Evolutionary conservation across 257 asterid species (phyloP).

Genomic region (Solanum corneliomulleri): DNA sequence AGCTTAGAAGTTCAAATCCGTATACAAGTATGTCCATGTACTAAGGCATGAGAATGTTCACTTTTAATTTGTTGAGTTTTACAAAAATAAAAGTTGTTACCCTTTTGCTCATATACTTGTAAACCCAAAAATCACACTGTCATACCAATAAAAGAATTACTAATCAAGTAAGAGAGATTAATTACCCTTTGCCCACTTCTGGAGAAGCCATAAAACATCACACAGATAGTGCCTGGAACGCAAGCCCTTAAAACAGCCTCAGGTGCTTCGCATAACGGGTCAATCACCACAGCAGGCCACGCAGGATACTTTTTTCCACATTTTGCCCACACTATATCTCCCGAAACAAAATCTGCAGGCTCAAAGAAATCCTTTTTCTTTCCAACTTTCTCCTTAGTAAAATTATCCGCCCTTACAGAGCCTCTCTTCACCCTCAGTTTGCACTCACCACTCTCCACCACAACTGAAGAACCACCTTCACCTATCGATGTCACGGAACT

Average conservation of each 20-base stretch:
- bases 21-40: not conserved
- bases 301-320: constrained; percentile 84
- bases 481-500: constrained; percentile 47
- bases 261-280: constrained; percentile 76
- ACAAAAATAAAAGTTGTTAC: constrained; percentile 21
- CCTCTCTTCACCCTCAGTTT: not conserved
- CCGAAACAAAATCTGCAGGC: constrained; percentile 53
- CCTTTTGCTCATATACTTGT: constrained; percentile 27
- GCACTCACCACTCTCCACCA: constrained; percentile 25
- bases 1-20: not conserved
- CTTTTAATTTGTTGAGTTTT: not conserved
- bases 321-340: constrained; percentile 89
- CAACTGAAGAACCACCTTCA: constrained; percentile 31
- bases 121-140: not conserved
- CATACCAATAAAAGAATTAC: not conserved
- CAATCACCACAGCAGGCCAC: constrained; percentile 92
- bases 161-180: constrained; percentile 13
- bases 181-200: constrained; percentile 71
- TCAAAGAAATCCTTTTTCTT: constrained; percentile 43
- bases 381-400: constrained; percentile 21
- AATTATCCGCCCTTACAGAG: constrained; percentile 12
- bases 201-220: constrained; percentile 84
- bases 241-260: constrained; percentile 63
- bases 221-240: constrained; percentile 70
- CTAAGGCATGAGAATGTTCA: not conserved